phyloP scores from a whole-genome alignment of 495 filamentous ascomycete genomes.

The Talaromyces wortmannii region DNA sequence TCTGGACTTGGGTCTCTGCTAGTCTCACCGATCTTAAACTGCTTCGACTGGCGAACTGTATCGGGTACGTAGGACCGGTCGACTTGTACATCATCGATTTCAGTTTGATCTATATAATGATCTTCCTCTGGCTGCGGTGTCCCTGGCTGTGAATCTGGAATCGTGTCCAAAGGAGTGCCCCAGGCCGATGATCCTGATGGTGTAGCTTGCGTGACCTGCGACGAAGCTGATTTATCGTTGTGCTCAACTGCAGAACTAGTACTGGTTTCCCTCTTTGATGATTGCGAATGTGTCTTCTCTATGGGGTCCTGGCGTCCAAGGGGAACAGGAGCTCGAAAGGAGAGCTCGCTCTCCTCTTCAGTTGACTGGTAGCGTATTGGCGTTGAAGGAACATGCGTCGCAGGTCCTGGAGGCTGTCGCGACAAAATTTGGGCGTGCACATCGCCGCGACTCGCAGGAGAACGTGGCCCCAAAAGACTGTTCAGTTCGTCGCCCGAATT shows the following conservation, averaged over 20 bases:
- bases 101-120: background rate
- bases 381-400: background rate
- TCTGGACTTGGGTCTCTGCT: background rate
- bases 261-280: background rate
- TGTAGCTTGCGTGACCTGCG: background rate
- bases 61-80: conserved; percentile 4
- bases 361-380: background rate
- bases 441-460: background rate
- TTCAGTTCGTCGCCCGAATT: conserved; percentile 6
- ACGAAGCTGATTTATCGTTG: background rate
- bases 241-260: background rate
- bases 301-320: background rate
- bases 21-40: background rate
- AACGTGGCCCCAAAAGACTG: background rate
- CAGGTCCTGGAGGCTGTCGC: background rate
- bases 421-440: background rate
- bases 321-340: conserved; percentile 3
- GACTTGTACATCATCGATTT: background rate
- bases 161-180: conserved; percentile 1
- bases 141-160: conserved; percentile 31
- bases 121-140: background rate
- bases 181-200: background rate
- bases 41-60: background rate
- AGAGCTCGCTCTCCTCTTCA: conserved; percentile 1
- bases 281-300: background rate